phyloP scores from a whole-genome alignment of 345 rosid genomes.

The Eucalyptus rudis region DNA sequence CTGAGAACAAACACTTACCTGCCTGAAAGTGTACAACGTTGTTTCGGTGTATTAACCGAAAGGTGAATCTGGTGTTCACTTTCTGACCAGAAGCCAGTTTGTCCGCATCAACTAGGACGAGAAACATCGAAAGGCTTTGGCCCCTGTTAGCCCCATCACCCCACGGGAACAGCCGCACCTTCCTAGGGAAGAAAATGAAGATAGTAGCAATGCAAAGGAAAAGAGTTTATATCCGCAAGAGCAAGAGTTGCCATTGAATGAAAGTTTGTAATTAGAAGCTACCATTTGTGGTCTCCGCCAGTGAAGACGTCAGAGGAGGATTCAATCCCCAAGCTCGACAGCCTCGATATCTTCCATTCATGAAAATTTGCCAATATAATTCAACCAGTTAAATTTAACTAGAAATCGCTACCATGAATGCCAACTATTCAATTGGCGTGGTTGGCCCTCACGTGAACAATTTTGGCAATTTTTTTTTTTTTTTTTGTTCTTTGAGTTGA shows the following conservation, averaged over 20 bases:
- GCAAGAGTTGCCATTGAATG: background rate
- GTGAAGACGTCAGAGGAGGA: too few species aligned
- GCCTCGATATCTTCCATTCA: too few species aligned
- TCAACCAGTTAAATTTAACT: too few species aligned
- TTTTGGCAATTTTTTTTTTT: too few species aligned
- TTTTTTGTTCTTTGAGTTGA: too few species aligned
- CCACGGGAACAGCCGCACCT: rapidly evolving
- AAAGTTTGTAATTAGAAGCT: background rate
- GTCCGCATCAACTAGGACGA: background rate
- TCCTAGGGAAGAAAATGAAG: background rate
- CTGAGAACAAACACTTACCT: background rate
- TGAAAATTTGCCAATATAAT: too few species aligned
- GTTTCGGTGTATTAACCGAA: background rate
- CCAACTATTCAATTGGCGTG: too few species aligned
- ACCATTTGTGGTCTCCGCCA: background rate
- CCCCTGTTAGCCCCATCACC: rapidly evolving
- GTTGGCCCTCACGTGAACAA: too few species aligned
- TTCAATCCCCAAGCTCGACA: too few species aligned
- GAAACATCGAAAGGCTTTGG: background rate
- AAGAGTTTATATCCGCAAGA: background rate
- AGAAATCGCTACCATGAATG: too few species aligned
- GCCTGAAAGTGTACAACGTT: background rate
- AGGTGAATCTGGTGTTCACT: background rate
- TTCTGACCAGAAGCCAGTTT: background rate
- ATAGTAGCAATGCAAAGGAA: background rate